A percentile compares a stretch with the other conserved stretches of the same genome.
These are phyloP conservation scores for Macrocybe gigantea DNA, from an alignment of 768 basidiomycete species.

Conservation along the genomic window DNA sequence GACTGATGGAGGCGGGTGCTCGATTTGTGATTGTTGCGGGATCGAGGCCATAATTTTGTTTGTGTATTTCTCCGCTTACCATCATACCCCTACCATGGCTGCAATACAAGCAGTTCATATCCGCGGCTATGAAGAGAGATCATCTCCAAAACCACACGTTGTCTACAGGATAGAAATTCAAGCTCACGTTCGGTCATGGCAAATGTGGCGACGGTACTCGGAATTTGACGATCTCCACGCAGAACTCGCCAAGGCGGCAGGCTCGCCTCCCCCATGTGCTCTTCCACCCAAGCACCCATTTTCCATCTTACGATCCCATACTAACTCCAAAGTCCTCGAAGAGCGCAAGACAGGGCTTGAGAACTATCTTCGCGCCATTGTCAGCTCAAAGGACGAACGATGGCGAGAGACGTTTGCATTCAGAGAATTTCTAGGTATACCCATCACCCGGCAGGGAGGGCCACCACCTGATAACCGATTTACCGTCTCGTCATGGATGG, in stretches of 20 bases:
- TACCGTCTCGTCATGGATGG: conserved; percentile 80
- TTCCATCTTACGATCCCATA: conserved; percentile 55
- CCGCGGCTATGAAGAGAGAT: conserved; percentile 61
- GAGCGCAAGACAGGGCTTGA: conserved; percentile 78
- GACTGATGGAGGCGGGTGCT: conserved; percentile 31
- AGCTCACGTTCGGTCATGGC: conserved; percentile 88
- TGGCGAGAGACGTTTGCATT: conserved; percentile 82
- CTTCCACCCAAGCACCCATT: conserved; percentile 84
- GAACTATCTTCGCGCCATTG: conserved; percentile 78
- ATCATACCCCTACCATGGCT: conserved; percentile 36
- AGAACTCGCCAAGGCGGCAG: conserved; percentile 75
- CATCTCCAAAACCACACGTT: conserved; percentile 67
- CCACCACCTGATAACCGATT: conserved; percentile 42
- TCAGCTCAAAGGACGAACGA: conserved; percentile 72
- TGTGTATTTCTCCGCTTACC: conserved; percentile 1
- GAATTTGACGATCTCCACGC: conserved; percentile 87
- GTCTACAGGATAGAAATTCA: conserved; percentile 82
- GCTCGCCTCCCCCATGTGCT: conserved; percentile 68
- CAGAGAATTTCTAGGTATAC: conserved; percentile 83
- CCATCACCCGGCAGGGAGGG: conserved; percentile 49
- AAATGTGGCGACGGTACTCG: conserved; percentile 91
- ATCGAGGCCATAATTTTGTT: conserved; percentile 5
- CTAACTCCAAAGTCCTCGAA: conserved; percentile 60
- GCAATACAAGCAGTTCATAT: conserved; percentile 76
- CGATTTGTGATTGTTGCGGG: conserved; percentile 48